Evolutionary conservation across 768 basidiomycete species (phyloP), one percentile per base, ranked within the genome.

Genomic region (Lentinula lateritia): DNA sequence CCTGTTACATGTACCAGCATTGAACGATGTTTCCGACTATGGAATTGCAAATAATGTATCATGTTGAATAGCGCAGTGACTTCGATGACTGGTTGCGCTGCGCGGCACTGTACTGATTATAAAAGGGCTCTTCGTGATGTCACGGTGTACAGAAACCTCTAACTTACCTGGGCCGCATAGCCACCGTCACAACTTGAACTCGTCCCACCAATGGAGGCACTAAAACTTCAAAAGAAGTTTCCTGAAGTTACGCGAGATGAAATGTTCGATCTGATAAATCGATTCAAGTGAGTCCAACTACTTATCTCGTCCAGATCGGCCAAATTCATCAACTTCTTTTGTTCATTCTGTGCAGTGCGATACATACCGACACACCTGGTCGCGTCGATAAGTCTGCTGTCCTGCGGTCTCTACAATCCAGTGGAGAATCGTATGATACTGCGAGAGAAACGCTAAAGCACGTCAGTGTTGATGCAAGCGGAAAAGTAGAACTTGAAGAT

Each of bases 401-500:
- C 12, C 79, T 98, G 50, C 88, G 90, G 3, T 82, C 88, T 3
- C 71, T 98, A 15, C 89, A 95, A 68, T 73, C 84, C 16, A 84
- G 83, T 42, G 95, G 95, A 58, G 86, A 95, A 71, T 92, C 92
- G 1, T 98, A 98, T 69, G 95, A 98, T 76, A 78, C 87, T 65
- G 94, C 88, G 4, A 78, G 92, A 67, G 92, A 93, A 74, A 92
- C 95, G 0, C 79, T 99, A 73, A 99, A 99, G 76, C 83, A 88
- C 66, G 95, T 98, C 70, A 90, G 88, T 62, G 87, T 98, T 54
- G 96, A 98, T 72, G 89, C 96, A 5, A 93, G 90, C 72, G 96
- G 97, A 50, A 93, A 94, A 73, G 88, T 99, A 62, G 97, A 98
- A 74, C 77, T 98, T 62, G 97, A 98, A 66, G 97, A 98, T 71